Conservation (phyloP, 2,329 filamentous ascomycete species). For the Cladosporium sp. region DNA sequence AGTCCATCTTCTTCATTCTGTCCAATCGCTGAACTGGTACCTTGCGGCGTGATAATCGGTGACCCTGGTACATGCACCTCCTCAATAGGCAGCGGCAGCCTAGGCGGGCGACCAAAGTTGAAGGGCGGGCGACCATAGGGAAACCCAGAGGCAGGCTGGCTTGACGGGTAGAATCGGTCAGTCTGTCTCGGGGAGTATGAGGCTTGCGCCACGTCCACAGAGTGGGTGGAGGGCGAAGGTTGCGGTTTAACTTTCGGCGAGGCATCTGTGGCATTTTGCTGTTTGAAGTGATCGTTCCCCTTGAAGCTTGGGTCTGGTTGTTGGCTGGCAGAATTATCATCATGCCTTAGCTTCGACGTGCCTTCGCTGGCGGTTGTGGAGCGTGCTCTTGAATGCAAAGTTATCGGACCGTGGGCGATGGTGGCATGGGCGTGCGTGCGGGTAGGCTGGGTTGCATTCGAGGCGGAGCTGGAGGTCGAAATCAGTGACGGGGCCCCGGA, state of each 20-base stretch:
- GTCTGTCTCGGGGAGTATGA: not conserved
- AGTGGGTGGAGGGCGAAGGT: constrained; percentile 7
- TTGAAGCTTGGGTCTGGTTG: constrained; percentile 10
- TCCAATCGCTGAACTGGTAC: constrained; percentile 49
- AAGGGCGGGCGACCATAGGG: constrained; percentile 35
- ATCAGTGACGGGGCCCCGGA: constrained; percentile 15
- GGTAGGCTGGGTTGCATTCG: constrained; percentile 18
- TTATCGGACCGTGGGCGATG: constrained; percentile 15
- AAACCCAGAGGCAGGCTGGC: constrained; percentile 23
- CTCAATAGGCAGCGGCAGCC: constrained; percentile 88
- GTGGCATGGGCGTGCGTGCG: constrained; percentile 18
- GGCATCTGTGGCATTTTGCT: constrained; percentile 8
- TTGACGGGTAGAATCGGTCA: constrained; percentile 19
- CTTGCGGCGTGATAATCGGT: constrained; percentile 73
- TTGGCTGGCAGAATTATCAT: constrained; percentile 11
- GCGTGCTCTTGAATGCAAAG: constrained; percentile 24
- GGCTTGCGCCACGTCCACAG: constrained; percentile 7
- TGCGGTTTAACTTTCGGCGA: not conserved
- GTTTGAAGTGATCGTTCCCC: constrained; percentile 9
- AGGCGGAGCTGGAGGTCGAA: constrained; percentile 15
- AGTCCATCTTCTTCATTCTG: constrained; percentile 44
- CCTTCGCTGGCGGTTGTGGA: constrained; percentile 26
- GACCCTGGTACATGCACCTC: constrained; percentile 86
- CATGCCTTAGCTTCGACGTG: not conserved
- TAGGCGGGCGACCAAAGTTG: constrained; percentile 67